These are phyloP conservation scores for Tricholoma sp. DNA, from an alignment of 768 basidiomycete genomes.

Conservation along the genomic window DNA sequence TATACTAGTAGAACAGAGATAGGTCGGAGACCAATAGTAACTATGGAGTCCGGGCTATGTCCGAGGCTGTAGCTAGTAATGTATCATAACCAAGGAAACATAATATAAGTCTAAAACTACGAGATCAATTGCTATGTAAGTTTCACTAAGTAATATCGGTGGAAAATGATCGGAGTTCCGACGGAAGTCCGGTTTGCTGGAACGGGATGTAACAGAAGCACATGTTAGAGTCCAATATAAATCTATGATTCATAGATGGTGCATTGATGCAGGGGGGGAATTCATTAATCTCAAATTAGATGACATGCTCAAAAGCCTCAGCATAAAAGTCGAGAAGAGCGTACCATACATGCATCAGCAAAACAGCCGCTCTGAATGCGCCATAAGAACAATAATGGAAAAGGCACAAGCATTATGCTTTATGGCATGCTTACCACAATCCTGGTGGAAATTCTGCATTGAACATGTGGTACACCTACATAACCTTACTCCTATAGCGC, in stretches of 20 bases:
- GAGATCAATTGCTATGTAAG: no score
- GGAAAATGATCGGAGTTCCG: no score
- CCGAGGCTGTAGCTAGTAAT: no score
- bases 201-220: no score
- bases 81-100: no score
- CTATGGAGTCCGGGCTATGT: no score
- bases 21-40: no score
- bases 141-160: no score
- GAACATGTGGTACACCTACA: background rate
- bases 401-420: background rate
- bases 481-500: background rate
- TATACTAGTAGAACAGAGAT: no score
- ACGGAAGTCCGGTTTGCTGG: no score
- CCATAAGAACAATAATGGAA: background rate
- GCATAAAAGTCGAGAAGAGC: background rate
- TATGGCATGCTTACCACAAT: background rate
- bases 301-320: background rate
- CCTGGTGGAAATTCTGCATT: slow-evolving; percentile 6
- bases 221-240: background rate
- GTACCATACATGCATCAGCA: background rate
- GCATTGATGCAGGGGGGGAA: background rate
- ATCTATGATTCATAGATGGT: background rate
- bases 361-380: background rate
- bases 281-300: background rate
- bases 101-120: no score